phyloP scores from a whole-genome alignment of 495 filamentous ascomycete genomes.

The Rhypophila decipiens region DNA sequence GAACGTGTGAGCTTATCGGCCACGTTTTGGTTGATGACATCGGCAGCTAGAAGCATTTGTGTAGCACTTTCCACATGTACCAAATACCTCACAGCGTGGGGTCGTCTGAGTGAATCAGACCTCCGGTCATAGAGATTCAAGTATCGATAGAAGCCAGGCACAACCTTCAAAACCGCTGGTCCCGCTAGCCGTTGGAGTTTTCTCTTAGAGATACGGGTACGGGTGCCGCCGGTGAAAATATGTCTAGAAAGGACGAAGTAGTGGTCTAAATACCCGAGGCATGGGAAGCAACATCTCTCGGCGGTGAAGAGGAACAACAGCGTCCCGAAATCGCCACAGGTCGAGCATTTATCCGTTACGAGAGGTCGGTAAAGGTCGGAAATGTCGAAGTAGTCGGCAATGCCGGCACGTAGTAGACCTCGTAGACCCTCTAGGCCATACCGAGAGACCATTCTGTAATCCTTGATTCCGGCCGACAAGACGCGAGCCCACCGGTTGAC shows the following conservation, averaged over 20 bases:
- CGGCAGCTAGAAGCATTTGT: slow-evolving; percentile 2
- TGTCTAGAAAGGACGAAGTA: slow-evolving; percentile 6
- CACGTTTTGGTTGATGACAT: slow-evolving; percentile 1
- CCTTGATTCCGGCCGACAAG: slow-evolving; percentile 5
- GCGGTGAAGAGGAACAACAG: slow-evolving; percentile 9
- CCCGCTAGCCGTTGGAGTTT: slow-evolving; percentile 4
- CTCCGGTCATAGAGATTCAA: too few species aligned
- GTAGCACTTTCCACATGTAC: slow-evolving; percentile 3
- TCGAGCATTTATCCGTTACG: slow-evolving; percentile 8
- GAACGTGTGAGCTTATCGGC: background rate
- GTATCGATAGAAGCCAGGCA: slow-evolving; percentile 9
- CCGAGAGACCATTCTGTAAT: slow-evolving; percentile 1
- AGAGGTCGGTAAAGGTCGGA: slow-evolving; percentile 3
- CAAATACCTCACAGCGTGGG: slow-evolving; percentile 8
- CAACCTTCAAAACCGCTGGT: slow-evolving; percentile 5
- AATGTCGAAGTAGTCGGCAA: slow-evolving; percentile 4
- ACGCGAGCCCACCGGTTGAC: too few species aligned
- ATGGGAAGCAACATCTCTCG: slow-evolving; percentile 8
- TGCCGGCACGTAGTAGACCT: slow-evolving; percentile 5
- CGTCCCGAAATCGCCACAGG: slow-evolving; percentile 3
- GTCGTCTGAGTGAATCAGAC: slow-evolving; percentile 5
- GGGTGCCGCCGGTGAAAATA: slow-evolving; percentile 2
- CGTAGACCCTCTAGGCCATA: slow-evolving; percentile 3
- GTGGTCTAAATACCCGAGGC: slow-evolving; percentile 6
- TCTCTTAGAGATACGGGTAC: slow-evolving; percentile 1